Base-by-base conservation (phyloP, 2,329 filamentous ascomycete species). In the Xylaria sp. region DNA sequence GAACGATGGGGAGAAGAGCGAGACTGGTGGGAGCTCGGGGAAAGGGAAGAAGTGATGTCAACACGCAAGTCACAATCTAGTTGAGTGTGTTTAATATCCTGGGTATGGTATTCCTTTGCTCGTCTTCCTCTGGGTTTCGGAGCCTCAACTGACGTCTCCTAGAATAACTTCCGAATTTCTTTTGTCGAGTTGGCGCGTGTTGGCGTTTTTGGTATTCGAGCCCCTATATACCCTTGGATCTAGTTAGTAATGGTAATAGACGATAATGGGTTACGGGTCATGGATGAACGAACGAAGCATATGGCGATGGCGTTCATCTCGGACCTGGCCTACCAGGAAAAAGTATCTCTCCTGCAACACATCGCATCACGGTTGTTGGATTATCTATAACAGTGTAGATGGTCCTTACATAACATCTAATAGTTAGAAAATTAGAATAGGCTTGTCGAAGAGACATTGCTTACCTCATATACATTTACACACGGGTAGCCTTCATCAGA, bases 211-310 rank as follows among this genome's bases (percentile, higher is more conserved):
- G 31, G 56, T 43, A 56, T 20, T 7, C 60, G 13, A 7, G 18
- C 46, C 33, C 13, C 31, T 20, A 48, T n/a, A 58, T n/a, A 58
- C 15, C 3, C 7, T 6, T 3, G 23, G 54, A 12, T 18, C 12
- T 31, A 36, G 39, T 59, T 20, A 43, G 43, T 58, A 59, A 64
- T 68, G n/a, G 23, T 46, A 60, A 61, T 54, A 12, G 15, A 36
- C 54, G 12, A 25, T 48, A 23, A 59, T 49, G 48, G 49, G 13
- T 67, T 51, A 64, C 31, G 56, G 23, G 39, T 18, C 28, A 54
- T 25, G 55, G 15, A 68, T 48, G 66, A 60, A 51, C 20, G 33
- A 51, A 64, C 48, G 61, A 64, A 46, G 48, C 48, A 63, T 39
- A 46, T 31, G 20, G 28, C 13, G 31, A 62, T 46, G 60, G 28